Conservation (phyloP, 2,329 filamentous ascomycete genomes). For the Byssothecium circinans region DNA sequence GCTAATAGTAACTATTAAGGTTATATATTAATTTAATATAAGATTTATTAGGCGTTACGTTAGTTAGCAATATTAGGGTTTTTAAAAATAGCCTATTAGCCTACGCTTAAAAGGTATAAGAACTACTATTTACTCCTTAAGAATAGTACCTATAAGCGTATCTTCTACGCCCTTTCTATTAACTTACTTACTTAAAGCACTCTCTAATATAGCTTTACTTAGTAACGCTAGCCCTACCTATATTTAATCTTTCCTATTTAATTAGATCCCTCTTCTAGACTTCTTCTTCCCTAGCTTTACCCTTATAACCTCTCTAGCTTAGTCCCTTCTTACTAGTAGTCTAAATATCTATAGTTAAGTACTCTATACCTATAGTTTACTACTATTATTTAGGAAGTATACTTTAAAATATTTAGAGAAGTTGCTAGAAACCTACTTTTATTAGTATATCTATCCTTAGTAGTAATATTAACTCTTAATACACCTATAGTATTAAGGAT, state of each 20-base stretch:
- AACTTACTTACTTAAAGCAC: conserved; percentile 1
- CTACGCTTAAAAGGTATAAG: conserved; percentile 8
- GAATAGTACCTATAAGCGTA: neutral
- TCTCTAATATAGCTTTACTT: conserved; percentile 11
- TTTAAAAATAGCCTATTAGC: neutral
- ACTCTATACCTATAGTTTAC: conserved; percentile 10
- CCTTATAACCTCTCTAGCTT: conserved; percentile 7
- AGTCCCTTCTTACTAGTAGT: conserved; percentile 9
- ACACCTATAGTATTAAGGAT: conserved; percentile 12
- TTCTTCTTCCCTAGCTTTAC: conserved; percentile 13
- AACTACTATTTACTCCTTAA: conserved; percentile 4
- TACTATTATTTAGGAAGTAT: conserved; percentile 15
- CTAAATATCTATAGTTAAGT: conserved; percentile 8
- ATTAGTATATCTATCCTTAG: conserved; percentile 9
- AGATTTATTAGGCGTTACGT: conserved; percentile 3
- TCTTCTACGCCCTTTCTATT: conserved; percentile 2
- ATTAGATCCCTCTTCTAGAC: conserved; percentile 11
- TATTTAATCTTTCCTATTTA: conserved; percentile 8
- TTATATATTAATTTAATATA: conserved; percentile 4
- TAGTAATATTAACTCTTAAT: conserved; percentile 3
- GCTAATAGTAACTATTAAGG: neutral
- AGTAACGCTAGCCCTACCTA: conserved; percentile 8
- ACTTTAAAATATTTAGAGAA: conserved; percentile 9
- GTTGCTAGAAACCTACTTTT: conserved; percentile 14
- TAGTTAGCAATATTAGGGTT: neutral